Conservation (phyloP, 2,329 filamentous ascomycete genomes). For the Verticillium nonalfalfae region DNA sequence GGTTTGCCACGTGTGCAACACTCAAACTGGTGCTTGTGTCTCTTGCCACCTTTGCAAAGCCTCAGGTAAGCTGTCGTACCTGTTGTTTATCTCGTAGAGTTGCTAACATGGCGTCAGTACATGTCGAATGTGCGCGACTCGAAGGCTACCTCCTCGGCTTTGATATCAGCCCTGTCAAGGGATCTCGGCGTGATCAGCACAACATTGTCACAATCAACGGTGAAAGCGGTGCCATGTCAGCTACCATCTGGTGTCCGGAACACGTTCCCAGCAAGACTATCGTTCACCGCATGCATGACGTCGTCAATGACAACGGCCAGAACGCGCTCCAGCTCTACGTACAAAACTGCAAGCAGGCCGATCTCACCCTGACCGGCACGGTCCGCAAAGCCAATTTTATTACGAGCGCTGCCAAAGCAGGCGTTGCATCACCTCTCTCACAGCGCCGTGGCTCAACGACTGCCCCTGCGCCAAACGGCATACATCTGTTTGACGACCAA, state of each 20-base stretch:
- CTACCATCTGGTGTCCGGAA: constrained; percentile 86
- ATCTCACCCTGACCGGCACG: constrained; percentile 82
- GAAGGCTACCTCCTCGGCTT: constrained; percentile 81
- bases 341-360: constrained; percentile 89
- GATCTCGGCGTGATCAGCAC: constrained; percentile 74
- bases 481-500: background rate
- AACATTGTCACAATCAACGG: constrained; percentile 74
- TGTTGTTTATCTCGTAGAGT: constrained; percentile 4
- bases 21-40: constrained; percentile 70
- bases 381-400: constrained; percentile 84
- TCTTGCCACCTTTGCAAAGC: constrained; percentile 69
- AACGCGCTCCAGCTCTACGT: constrained; percentile 84
- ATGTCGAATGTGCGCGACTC: constrained; percentile 86
- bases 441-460: constrained; percentile 53
- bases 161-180: constrained; percentile 84
- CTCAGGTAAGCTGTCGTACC: constrained; percentile 27
- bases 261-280: constrained; percentile 67
- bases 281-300: constrained; percentile 74
- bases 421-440: constrained; percentile 22
- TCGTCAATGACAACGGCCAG: constrained; percentile 61
- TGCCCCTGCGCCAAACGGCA: constrained; percentile 18
- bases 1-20: constrained; percentile 78
- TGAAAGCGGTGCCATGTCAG: constrained; percentile 78
- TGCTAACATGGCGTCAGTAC: constrained; percentile 44
- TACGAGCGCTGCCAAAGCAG: constrained; percentile 54